Evolutionary conservation across 2,329 filamentous ascomycete genomes (phyloP), one percentile per base, ranked within the genome.

Genomic region (Aspergillus melleus): DNA sequence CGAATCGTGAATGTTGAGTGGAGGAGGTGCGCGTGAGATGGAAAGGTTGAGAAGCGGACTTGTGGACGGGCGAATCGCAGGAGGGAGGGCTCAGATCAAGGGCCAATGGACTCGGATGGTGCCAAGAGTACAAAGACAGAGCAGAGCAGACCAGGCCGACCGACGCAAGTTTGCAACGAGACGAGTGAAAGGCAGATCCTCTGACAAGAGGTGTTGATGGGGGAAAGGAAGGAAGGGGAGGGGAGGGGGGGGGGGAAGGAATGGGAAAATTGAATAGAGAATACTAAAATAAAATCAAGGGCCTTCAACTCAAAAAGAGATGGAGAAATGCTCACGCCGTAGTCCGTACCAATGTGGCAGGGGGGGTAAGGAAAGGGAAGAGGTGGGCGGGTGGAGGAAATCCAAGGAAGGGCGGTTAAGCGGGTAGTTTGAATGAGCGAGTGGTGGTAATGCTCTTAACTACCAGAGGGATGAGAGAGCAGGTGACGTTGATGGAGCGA

Each of bases 401-500:
- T 60, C 54, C 52, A 59, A 63, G 57, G 54, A 55, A 59, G 50
- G 56, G 59, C 59, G 63, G 58, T 50, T 61, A 61, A 58, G 58
- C 52, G 61, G 63, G 55, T 64, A 63, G 52, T 49, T n/a, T n/a
- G 54, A 59, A 55, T 58, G 30, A 46, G 42, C 22, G 19, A n/a
- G 53, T 55, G 46, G 53, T 55, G 53, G 53, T 47, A 55, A 44
- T 49, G 16, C 12, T 14, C 16, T n/a, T 58, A 24, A 24, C 24
- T 24, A 24, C 24, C 6, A 5, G 24, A 24, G 24, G 24, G 24
- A 24, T 59, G 63, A 65, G 64, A 65, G 62, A 66, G 68, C 64
- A 70, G 66, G 65, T 71, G 69, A 70, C 68, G 70, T 71, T 72
- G 69, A 70, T 72, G 66, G 66, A 70, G 67, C 68, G 69, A 70